These are phyloP conservation scores for Medicago truncatula DNA, from an alignment of 306 rosid species.

Conservation along the genomic window MtrunA17r5.0-ANR NC_053042.1:51060501-51061000, in stretches of 20 bases:
- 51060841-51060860: constrained; percentile 37
- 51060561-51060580: not conserved
- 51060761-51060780: not conserved
- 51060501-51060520: too few species aligned
- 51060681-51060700: not conserved
- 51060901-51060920: not conserved
- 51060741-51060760: constrained; percentile 50
- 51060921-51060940: not conserved
- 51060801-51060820: constrained; percentile 11
- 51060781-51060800: not conserved
- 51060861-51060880: constrained; percentile 39
- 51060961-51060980: not conserved
- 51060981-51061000: constrained; percentile 39
- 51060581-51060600: constrained; percentile 7
- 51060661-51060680: not conserved
- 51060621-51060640: not conserved
- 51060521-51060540: not conserved
- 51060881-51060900: not conserved
- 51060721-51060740: constrained; percentile 44
- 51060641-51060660: not conserved
- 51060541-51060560: not conserved
- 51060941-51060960: not conserved
- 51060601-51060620: constrained; percentile 1
- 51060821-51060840: constrained; percentile 26
- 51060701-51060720: not conserved